These are phyloP conservation scores for Medicago lupulina DNA, from an alignment of 306 rosid genomes.

Conservation along the genomic window DNA sequence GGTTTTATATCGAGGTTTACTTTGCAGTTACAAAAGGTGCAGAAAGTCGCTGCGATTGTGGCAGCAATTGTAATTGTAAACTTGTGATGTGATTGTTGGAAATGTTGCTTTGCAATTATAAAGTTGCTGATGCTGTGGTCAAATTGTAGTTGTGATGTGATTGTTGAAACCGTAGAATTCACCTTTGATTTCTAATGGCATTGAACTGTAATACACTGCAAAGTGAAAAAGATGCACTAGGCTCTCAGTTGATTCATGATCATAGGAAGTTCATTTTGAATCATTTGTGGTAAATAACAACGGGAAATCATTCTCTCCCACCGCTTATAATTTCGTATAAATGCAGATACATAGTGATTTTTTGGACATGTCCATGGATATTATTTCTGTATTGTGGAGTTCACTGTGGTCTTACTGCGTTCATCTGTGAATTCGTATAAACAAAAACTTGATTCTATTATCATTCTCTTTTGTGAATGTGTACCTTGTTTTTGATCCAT, in stretches of 20 bases:
- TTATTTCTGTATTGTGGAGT: background rate
- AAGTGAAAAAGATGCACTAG: constrained; percentile 23
- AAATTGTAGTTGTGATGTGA: background rate
- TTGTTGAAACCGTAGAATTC: background rate
- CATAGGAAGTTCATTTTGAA: constrained; percentile 16
- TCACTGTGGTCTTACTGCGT: background rate
- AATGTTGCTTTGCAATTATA: background rate
- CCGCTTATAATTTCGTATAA: background rate
- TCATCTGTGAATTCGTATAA: background rate
- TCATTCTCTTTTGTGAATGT: constrained; percentile 1
- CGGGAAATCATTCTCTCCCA: background rate
- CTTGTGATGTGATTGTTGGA: background rate
- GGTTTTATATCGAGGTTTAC: background rate
- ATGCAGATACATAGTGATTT: background rate
- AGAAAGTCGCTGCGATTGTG: background rate
- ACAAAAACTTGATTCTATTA: background rate
- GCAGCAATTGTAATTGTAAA: background rate
- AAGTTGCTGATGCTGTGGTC: background rate
- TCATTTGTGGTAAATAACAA: background rate
- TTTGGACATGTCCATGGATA: background rate
- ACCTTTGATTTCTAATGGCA: background rate
- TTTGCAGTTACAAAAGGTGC: background rate
- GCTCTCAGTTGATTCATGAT: constrained; percentile 19
- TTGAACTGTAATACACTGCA: constrained; percentile 8
- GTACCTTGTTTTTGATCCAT: background rate